phyloP scores from a whole-genome alignment of 306 rosid species.

The Sechiopsis laciniata region DNA sequence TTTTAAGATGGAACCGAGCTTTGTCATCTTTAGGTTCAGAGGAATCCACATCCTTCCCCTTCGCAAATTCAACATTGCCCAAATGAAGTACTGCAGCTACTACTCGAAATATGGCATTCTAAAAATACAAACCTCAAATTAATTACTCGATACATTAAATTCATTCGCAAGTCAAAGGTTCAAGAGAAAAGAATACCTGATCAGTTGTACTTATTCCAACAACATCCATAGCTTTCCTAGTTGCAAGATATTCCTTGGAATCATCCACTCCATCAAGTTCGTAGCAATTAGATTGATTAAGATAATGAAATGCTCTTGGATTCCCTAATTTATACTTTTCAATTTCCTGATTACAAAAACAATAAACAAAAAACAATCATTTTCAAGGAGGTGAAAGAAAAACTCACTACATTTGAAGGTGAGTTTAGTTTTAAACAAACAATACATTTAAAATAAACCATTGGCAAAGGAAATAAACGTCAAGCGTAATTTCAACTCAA shows the following conservation, averaged over 20 bases:
- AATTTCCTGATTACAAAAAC: background rate
- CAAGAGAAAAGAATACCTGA: slow-evolving; percentile 47
- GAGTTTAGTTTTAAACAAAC: background rate
- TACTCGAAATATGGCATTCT: slow-evolving; percentile 87
- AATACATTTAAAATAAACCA: background rate
- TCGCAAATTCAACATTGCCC: slow-evolving; percentile 80
- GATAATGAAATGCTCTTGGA: slow-evolving; percentile 73
- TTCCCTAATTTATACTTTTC: slow-evolving; percentile 65
- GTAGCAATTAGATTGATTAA: slow-evolving; percentile 75
- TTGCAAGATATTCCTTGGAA: slow-evolving; percentile 65
- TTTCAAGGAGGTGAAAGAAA: background rate
- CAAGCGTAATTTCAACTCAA: background rate
- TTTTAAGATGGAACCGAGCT: slow-evolving; percentile 67
- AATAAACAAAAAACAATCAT: too few species aligned
- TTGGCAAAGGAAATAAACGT: background rate
- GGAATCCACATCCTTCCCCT: slow-evolving; percentile 68
- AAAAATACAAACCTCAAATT: slow-evolving; percentile 24
- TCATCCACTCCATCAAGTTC: slow-evolving; percentile 70
- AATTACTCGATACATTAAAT: background rate
- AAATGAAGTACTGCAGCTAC: slow-evolving; percentile 89
- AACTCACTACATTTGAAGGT: slow-evolving; percentile 1
- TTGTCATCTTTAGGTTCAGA: slow-evolving; percentile 78
- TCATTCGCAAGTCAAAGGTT: slow-evolving; percentile 13
- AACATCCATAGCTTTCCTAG: slow-evolving; percentile 90
- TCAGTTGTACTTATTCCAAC: slow-evolving; percentile 73